Percentiles rank a stretch among this genome's conserved stretches.
These are phyloP conservation scores for Talaromyces adpressus DNA, from an alignment of 495 filamentous ascomycete genomes.

Conservation along the genomic window DNA sequence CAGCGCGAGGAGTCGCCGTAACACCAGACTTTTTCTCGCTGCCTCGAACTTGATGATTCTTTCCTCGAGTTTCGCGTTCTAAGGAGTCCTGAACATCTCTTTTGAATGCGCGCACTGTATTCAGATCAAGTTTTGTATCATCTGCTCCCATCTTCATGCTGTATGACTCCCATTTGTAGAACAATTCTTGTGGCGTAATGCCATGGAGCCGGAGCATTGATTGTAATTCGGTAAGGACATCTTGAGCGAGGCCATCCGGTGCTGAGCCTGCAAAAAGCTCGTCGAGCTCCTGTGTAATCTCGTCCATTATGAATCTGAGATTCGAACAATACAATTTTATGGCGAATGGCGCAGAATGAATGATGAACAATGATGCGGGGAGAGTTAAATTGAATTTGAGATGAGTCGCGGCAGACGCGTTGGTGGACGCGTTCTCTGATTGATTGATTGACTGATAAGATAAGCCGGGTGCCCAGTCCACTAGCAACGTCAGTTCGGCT, in stretches of 20 bases:
- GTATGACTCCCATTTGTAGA: conserved; percentile 98
- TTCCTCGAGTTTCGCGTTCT: conserved; percentile 61
- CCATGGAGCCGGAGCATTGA: conserved; percentile 78
- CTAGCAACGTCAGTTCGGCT: background rate
- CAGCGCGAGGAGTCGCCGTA: conserved; percentile 58
- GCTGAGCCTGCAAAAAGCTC: conserved; percentile 55
- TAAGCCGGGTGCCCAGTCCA: conserved; percentile 2
- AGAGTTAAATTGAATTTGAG: background rate
- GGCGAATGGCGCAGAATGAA: background rate
- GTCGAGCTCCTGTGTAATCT: conserved; percentile 49
- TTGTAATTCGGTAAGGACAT: conserved; percentile 69
- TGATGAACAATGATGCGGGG: conserved; percentile 1
- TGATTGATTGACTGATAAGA: conserved; percentile 7
- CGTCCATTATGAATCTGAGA: conserved; percentile 16
- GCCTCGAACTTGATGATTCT: conserved; percentile 45
- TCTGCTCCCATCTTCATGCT: conserved; percentile 83
- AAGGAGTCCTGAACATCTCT: conserved; percentile 77
- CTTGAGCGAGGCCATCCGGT: conserved; percentile 53
- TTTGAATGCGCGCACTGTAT: conserved; percentile 69
- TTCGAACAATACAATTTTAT: background rate
- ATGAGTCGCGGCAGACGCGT: conserved; percentile 7
- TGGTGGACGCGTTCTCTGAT: background rate
- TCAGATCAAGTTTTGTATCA: conserved; percentile 60
- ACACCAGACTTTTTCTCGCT: conserved; percentile 53
- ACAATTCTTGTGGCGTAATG: conserved; percentile 72